Evolutionary conservation across 306 rosid genomes (phyloP).

Genomic region (Quercus parvula): DNA sequence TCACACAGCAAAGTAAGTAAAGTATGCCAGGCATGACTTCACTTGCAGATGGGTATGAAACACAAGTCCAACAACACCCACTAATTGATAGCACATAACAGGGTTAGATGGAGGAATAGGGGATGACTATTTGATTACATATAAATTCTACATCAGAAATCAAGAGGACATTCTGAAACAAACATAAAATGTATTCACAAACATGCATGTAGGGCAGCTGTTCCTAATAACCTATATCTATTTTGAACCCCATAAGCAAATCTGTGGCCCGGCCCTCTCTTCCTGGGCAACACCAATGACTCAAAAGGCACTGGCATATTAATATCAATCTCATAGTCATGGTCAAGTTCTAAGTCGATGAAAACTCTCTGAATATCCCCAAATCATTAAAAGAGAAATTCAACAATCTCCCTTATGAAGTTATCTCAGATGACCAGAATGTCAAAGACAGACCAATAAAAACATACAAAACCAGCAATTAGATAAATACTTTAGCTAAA

Average conservation of each 20-base stretch:
- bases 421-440: neutral
- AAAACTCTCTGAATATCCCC: neutral
- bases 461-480: neutral
- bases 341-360: neutral
- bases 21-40: too few species aligned
- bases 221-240: too few species aligned
- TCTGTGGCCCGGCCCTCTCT: neutral
- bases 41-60: too few species aligned
- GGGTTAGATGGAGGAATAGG: too few species aligned
- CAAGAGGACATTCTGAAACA: neutral
- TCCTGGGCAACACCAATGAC: neutral
- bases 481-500: neutral
- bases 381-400: neutral
- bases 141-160: too few species aligned
- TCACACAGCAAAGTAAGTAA: too few species aligned
- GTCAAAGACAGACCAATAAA: neutral
- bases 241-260: too few species aligned
- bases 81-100: too few species aligned
- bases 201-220: neutral
- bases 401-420: neutral
- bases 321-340: neutral
- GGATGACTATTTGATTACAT: too few species aligned
- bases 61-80: too few species aligned
- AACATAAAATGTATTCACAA: neutral
- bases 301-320: neutral